Percentiles rank a stretch among this genome's conserved stretches.
Conservation (phyloP, 2,329 filamentous ascomycete species). For the Ophiostoma sp. region DNA sequence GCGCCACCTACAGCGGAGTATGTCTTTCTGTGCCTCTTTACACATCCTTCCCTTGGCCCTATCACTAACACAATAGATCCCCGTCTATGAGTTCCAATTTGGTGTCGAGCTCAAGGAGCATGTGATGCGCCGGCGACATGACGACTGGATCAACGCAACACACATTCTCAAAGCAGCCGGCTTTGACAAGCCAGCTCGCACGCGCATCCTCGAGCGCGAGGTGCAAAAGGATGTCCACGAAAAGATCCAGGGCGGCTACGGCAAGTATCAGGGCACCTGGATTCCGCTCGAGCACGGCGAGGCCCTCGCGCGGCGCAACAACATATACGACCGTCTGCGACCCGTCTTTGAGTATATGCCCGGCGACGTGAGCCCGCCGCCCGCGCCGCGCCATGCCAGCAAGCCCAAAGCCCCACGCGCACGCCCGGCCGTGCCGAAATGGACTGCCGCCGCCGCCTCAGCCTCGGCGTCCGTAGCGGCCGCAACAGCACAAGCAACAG, state of each 20-base stretch:
- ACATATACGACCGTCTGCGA: constrained; percentile 72
- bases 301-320: constrained; percentile 77
- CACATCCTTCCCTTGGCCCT: no score
- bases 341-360: constrained; percentile 87
- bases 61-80: constrained; percentile 56
- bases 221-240: constrained; percentile 95
- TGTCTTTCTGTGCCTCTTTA: constrained; percentile 7
- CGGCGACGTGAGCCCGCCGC: constrained; percentile 81
- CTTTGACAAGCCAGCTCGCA: constrained; percentile 93
- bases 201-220: constrained; percentile 89
- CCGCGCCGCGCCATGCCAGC: constrained; percentile 85
- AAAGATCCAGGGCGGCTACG: constrained; percentile 97
- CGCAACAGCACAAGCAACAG: constrained; percentile 17
- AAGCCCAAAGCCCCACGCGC: constrained; percentile 71
- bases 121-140: constrained; percentile 89
- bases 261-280: constrained; percentile 99
- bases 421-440: constrained; percentile 59
- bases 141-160: constrained; percentile 99
- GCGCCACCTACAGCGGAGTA: constrained; percentile 65
- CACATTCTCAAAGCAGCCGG: constrained; percentile 96
- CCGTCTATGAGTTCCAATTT: constrained; percentile 90
- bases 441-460: constrained; percentile 33
- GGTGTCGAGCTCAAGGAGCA: constrained; percentile 71
- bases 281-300: constrained; percentile 81
- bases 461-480: background rate